Evolutionary conservation across 1,284 basidiomycete species (phyloP).

Genomic region (Moniliophthora roreri): DNA sequence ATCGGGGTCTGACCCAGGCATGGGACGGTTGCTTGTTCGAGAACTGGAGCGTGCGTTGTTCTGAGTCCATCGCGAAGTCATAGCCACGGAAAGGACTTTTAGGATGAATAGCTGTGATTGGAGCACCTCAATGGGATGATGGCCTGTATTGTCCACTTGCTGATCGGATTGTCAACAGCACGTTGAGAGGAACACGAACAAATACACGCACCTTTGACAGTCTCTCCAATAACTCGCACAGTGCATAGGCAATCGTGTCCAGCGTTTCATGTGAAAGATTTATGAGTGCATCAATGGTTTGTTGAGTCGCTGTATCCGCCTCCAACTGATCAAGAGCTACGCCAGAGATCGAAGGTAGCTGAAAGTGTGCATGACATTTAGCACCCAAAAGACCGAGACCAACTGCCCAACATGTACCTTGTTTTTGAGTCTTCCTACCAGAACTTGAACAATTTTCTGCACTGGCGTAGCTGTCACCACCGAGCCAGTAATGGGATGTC

Average conservation of each 20-base stretch:
- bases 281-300: constrained; percentile 77
- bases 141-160: constrained; percentile 52
- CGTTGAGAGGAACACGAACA: constrained; percentile 3
- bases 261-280: constrained; percentile 75
- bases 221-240: constrained; percentile 75
- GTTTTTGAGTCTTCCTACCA: constrained; percentile 72
- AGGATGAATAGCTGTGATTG: constrained; percentile 91
- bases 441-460: constrained; percentile 69
- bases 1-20: constrained; percentile 33
- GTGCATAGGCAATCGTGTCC: constrained; percentile 76
- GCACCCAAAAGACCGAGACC: neutral
- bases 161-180: constrained; percentile 20
- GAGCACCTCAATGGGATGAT: constrained; percentile 69
- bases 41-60: constrained; percentile 38
- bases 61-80: constrained; percentile 76
- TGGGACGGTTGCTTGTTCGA: constrained; percentile 36
- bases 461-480: constrained; percentile 50
- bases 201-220: constrained; percentile 64
- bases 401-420: constrained; percentile 59
- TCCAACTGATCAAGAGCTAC: constrained; percentile 72
- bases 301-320: constrained; percentile 68
- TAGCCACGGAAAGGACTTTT: constrained; percentile 77
- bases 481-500: constrained; percentile 26
- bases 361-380: neutral
- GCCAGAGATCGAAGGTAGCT: constrained; percentile 89